Evolutionary conservation across 768 basidiomycete species (phyloP).

Genomic region (Hypsizygus marmoreus): DNA sequence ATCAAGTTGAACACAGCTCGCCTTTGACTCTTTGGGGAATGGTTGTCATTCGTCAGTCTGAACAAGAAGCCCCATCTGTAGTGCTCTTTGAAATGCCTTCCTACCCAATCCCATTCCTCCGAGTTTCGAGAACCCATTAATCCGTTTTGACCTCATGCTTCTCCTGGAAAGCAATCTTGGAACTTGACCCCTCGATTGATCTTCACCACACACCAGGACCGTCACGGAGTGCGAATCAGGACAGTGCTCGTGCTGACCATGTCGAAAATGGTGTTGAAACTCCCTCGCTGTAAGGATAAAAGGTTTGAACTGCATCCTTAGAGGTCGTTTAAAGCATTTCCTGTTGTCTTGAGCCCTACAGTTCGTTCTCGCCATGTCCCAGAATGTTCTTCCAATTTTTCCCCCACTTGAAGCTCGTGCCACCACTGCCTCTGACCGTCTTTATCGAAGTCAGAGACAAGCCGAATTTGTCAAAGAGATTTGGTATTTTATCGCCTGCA

Average conservation of each 20-base stretch:
- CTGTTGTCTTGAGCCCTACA: not conserved
- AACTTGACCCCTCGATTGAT: constrained; percentile 4
- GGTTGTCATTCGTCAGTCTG: not conserved
- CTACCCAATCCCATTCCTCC: no score
- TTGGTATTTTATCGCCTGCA: constrained; percentile 40
- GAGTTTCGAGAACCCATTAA: no score
- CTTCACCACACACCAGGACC: not conserved
- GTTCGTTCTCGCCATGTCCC: not conserved
- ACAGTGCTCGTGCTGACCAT: not conserved
- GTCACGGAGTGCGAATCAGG: not conserved
- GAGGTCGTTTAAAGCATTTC: not conserved
- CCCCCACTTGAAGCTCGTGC: constrained; percentile 14
- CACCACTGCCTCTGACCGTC: constrained; percentile 35
- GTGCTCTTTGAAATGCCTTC: no score
- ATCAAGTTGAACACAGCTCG: constrained; percentile 2
- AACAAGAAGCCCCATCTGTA: no score
- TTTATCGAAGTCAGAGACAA: constrained; percentile 35
- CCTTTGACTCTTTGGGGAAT: not conserved
- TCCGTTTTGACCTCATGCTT: no score
- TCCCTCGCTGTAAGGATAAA: constrained; percentile 8
- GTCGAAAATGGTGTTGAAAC: constrained; percentile 8
- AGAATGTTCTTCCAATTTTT: constrained; percentile 6
- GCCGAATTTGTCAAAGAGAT: constrained; percentile 37
- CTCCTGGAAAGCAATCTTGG: not conserved
- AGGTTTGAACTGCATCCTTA: not conserved